phyloP scores from a whole-genome alignment of 2,329 filamentous ascomycete species.

The Pseudogymnoascus sp. region DNA sequence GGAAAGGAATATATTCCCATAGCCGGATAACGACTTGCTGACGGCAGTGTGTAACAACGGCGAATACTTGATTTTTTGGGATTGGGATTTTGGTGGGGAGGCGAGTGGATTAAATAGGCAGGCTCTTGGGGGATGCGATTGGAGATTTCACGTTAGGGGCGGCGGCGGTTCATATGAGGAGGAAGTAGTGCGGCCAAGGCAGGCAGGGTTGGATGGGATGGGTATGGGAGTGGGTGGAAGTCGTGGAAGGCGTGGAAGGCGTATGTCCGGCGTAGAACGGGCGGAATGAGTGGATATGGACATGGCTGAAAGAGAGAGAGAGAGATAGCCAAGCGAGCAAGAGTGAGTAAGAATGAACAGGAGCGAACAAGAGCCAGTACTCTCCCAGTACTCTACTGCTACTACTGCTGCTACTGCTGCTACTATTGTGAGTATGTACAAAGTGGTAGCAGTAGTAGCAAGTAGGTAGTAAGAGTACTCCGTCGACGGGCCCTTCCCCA shows the following conservation, averaged over 20 bases:
- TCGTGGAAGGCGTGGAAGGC: neutral
- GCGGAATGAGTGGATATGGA: neutral
- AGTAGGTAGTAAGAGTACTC: neutral
- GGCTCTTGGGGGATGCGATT: neutral
- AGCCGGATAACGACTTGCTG: neutral
- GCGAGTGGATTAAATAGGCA: constrained; percentile 7
- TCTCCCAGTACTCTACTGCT: neutral
- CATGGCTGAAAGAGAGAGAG: neutral
- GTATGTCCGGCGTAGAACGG: neutral
- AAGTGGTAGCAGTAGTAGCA: neutral
- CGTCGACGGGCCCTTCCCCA: neutral
- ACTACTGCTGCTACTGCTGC: neutral
- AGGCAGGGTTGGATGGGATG: neutral
- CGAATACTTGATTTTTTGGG: constrained; percentile 7
- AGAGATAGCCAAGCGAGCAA: neutral
- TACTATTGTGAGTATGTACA: neutral
- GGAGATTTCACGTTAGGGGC: neutral
- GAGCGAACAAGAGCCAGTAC: neutral
- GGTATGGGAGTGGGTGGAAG: neutral
- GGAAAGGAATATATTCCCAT: neutral
- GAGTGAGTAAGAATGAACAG: neutral
- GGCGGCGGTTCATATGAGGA: neutral
- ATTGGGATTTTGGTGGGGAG: constrained; percentile 1
- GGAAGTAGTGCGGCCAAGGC: neutral
- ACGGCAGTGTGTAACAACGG: neutral